Conservation (phyloP, 352 stramenopile species). For the Phytophthora sansomeana region DNA sequence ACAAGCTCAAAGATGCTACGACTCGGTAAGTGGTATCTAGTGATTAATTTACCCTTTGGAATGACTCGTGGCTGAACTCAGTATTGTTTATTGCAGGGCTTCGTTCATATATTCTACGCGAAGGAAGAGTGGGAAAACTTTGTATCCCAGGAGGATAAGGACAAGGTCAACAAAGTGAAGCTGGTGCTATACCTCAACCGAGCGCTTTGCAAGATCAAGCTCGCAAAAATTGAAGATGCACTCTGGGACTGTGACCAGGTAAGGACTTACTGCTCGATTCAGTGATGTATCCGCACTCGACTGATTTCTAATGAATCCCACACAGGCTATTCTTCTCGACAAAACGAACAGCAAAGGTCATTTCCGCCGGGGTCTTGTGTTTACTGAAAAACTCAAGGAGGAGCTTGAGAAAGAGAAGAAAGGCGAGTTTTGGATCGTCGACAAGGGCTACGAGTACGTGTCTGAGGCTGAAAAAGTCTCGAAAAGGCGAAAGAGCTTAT, state of each 20-base stretch:
- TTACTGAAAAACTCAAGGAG: constrained; percentile 80
- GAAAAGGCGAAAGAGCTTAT: constrained; percentile 60
- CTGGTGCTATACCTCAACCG: constrained; percentile 86
- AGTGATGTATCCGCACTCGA: too few relatives aligned
- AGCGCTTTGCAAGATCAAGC: constrained; percentile 86
- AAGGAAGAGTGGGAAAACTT: constrained; percentile 90
- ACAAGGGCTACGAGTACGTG: constrained; percentile 83
- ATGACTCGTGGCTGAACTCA: not conserved
- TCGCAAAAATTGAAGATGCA: constrained; percentile 84
- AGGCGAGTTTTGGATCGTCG: constrained; percentile 88
- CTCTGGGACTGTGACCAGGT: constrained; percentile 89
- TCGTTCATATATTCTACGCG: constrained; percentile 88
- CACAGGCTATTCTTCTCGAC: constrained; percentile 75
- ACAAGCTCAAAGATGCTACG: constrained; percentile 85
- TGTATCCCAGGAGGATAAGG: constrained; percentile 72
- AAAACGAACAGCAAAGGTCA: constrained; percentile 73
- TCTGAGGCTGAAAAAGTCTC: constrained; percentile 77
- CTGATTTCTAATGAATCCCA: not conserved
- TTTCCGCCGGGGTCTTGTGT: constrained; percentile 83
- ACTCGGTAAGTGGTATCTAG: too few relatives aligned
- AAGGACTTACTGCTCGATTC: not conserved
- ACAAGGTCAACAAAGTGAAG: constrained; percentile 86
- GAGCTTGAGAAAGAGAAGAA: constrained; percentile 85
- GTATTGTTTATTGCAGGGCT: too few relatives aligned
- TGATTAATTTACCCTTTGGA: too few relatives aligned